Evolutionary conservation across 305 asterid genomes (phyloP).

Genomic region (Fraxinus ornus): DNA sequence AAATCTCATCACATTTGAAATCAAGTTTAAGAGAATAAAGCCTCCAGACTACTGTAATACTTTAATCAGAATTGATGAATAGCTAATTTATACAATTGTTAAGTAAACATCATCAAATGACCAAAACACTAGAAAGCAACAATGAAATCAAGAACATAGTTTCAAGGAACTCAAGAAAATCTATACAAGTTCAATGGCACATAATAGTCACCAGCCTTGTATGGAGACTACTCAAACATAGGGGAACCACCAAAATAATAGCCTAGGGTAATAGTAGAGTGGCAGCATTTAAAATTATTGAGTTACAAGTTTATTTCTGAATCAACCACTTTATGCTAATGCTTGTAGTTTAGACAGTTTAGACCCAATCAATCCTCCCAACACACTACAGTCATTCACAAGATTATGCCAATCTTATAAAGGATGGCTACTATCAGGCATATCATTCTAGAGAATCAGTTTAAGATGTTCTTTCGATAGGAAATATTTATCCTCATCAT

Average conservation of each 20-base stretch:
- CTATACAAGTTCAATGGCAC: conserved; percentile 7
- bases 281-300: conserved; percentile 14
- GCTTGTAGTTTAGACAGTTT: neutral
- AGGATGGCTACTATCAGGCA: neutral
- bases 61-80: neutral
- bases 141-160: conserved; percentile 9
- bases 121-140: conserved; percentile 1
- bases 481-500: neutral
- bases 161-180: conserved; percentile 14
- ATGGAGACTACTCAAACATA: neutral
- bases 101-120: conserved; percentile 8
- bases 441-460: neutral
- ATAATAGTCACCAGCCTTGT: neutral
- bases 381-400: conserved; percentile 1
- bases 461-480: neutral
- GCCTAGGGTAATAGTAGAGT: neutral
- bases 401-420: neutral
- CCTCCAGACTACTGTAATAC: conserved; percentile 2
- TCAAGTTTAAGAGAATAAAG: conserved; percentile 4
- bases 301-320: neutral
- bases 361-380: neutral
- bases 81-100: neutral
- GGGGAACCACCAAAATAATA: conserved; percentile 5
- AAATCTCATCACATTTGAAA: conserved; percentile 13
- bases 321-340: conserved; percentile 7